Conservation (phyloP, 176 grass and related monocot species). For the Carex pumila region DNA sequence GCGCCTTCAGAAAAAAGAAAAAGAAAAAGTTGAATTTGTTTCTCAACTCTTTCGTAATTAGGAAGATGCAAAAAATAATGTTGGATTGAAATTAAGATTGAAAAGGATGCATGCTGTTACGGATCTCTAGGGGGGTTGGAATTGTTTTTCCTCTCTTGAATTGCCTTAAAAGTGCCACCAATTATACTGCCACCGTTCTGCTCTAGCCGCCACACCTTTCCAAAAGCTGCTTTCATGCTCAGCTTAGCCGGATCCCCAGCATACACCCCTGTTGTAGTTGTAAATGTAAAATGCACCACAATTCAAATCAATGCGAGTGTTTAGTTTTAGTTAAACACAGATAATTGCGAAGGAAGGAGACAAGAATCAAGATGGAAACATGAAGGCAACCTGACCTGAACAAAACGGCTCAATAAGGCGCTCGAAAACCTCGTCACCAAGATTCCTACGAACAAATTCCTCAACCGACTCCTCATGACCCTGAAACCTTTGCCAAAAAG, state of each 20-base stretch:
- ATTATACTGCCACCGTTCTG: slow-evolving; percentile 77
- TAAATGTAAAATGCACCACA: not conserved
- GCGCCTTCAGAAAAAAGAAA: slow-evolving; percentile 26
- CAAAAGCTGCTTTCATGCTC: slow-evolving; percentile 96
- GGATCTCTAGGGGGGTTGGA: slow-evolving; percentile 56
- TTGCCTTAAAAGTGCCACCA: slow-evolving; percentile 85
- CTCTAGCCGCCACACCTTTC: slow-evolving; percentile 81
- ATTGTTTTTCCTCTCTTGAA: slow-evolving; percentile 67
- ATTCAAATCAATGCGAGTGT: not conserved
- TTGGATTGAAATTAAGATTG: not conserved
- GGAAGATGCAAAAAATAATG: not conserved
- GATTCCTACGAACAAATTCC: slow-evolving; percentile 91
- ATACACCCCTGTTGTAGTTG: slow-evolving; percentile 54
- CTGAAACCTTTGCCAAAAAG: slow-evolving; percentile 69
- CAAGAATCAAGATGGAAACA: not conserved
- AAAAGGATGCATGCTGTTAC: slow-evolving; percentile 34
- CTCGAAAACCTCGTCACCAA: slow-evolving; percentile 86
- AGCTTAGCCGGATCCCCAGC: slow-evolving; percentile 88
- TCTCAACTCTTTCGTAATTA: not conserved
- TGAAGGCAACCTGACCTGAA: slow-evolving; percentile 46
- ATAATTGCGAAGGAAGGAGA: not conserved
- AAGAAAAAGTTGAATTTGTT: not conserved
- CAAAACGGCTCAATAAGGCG: slow-evolving; percentile 93
- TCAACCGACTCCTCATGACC: slow-evolving; percentile 87
- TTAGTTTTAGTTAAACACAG: slow-evolving; percentile 1